Evolutionary conservation across 331 rosid genomes (phyloP), one percentile per base, ranked within the genome.

Genomic region (Phaseolus coccineus): DNA sequence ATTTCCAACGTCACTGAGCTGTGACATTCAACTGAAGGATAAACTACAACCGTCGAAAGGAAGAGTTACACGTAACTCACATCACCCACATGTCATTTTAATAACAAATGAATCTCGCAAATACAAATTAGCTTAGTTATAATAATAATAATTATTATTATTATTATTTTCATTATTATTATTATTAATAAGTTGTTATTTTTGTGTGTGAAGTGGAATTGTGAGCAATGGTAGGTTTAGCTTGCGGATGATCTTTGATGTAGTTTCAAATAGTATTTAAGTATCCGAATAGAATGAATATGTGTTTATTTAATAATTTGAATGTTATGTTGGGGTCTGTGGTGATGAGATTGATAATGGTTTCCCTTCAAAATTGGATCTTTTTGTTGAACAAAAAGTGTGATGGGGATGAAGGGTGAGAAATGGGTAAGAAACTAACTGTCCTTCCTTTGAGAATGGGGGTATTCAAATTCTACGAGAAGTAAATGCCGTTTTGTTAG

Each of bases 331-430:
- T 57, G 57, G 48, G 61, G n/a, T 3, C 33, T 51, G 64, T 65
- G 65, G 66, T 65, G 56, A 3, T 7, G 75, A 69, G 37, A 47
- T 67, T 35, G 62, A 39, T 50, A 50, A 62, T 35, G 57, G 37
- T 8, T 56, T 12, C 3, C 92, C 97, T 79, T 83, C 35, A 85
- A 89, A 46, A 81, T 61, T 85, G 98, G 97, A 92, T 94, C 96
- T 85, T 77, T 59, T 7, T 56, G 85, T 81, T 88, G 86, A 84
- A 87, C 82, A 83, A 83, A 82, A 76, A 27, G 76, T 71, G 81
- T 71, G 85, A 80, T 48, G 67, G 69, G 68, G 86, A 85, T 37
- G 84, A 87, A 82, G 80, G 84, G 82, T 81, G 65, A 77, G 77
- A 77, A 86, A 81, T 31, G 78, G 71, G 58, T 14, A 7, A 72